A percentile compares a stretch with the other conserved stretches of the same genome.
phyloP scores from a whole-genome alignment of 2,329 filamentous ascomycete genomes.

The Hypoxylon sp. region DNA sequence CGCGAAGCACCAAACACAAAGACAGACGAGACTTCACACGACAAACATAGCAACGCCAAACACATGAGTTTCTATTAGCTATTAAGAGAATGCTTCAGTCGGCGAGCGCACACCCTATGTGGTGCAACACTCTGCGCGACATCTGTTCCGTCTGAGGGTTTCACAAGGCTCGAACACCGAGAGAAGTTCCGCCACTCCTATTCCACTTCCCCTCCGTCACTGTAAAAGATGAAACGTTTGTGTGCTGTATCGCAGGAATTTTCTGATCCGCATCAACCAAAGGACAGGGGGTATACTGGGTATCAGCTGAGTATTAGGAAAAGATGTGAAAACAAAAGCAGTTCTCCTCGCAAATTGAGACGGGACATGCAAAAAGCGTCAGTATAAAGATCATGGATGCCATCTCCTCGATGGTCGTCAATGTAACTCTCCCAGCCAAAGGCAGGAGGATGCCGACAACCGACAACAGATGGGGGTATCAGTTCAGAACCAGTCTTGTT shows the following conservation, averaged over 20 bases:
- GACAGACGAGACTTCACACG: background rate
- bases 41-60: slow-evolving; percentile 36
- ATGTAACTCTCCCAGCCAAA: slow-evolving; percentile 45
- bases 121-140: slow-evolving; percentile 45
- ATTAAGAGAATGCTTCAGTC: slow-evolving; percentile 54
- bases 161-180: slow-evolving; percentile 38
- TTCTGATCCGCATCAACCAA: slow-evolving; percentile 50
- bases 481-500: slow-evolving; percentile 55
- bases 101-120: slow-evolving; percentile 48
- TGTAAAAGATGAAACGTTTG: slow-evolving; percentile 44
- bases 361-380: slow-evolving; percentile 55
- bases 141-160: slow-evolving; percentile 44
- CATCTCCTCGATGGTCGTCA: slow-evolving; percentile 47
- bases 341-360: slow-evolving; percentile 50
- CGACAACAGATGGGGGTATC: slow-evolving; percentile 55
- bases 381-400: slow-evolving; percentile 53
- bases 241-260: slow-evolving; percentile 48
- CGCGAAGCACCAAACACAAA: background rate
- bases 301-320: slow-evolving; percentile 57
- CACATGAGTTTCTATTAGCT: slow-evolving; percentile 55
- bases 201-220: slow-evolving; percentile 42
- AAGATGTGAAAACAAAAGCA: slow-evolving; percentile 51
- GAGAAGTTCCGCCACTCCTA: slow-evolving; percentile 32
- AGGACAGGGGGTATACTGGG: slow-evolving; percentile 58
- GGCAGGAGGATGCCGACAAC: slow-evolving; percentile 43